Base-by-base conservation (phyloP, 2,329 filamentous ascomycete genomes). In the Byssochlamys sp. region DNA sequence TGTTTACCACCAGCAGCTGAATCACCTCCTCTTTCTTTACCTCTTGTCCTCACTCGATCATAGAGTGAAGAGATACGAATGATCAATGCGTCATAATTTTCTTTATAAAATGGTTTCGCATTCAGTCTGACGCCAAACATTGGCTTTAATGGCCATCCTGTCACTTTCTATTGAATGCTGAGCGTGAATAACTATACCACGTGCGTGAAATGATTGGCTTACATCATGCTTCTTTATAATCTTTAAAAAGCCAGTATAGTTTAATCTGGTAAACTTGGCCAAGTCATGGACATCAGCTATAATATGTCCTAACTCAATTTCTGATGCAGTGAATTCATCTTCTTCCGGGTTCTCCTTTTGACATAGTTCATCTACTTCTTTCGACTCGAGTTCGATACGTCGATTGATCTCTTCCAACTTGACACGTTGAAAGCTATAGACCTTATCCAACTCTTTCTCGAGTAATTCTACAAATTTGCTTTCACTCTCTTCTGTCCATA, bases 161-260 rank as follows among this genome's bases (percentile, higher is more conserved):
- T 99, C 79, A 89, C 81, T 90, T 99, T 99, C 88, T 94, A 67
- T 48, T n/a, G n/a, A n/a, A 77, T 86, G 97, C 94, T 53, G 24
- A 52, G 33, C 25, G 2, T 26, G 14, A 39, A n/a, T n/a, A 24
- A 5, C 14, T 6, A 24, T 10, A n/a, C 10, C 12, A 14, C 45
- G 29, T 24, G 11, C 11, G 19, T n/a, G 28, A 2, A 14, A 27
- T n/a, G n/a, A n/a, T n/a, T n/a, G 9, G 77, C 88, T 66, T 75
- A 92, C 89, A 77, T 96, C 94, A 74, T 99, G 94, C 81, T 99
- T 99, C 81, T 99, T 99, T 75, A 99, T 96, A 62, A 99, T 99
- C 81, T 99, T 99, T 79, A 96, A 95, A 73, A 99, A 99, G 4
- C 94, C 94, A 0, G 92, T 97, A 71, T 99, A 99, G 77, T 99